Conservation (phyloP, 169 alveolate genomes). For the Eimeria acervulina region DNA sequence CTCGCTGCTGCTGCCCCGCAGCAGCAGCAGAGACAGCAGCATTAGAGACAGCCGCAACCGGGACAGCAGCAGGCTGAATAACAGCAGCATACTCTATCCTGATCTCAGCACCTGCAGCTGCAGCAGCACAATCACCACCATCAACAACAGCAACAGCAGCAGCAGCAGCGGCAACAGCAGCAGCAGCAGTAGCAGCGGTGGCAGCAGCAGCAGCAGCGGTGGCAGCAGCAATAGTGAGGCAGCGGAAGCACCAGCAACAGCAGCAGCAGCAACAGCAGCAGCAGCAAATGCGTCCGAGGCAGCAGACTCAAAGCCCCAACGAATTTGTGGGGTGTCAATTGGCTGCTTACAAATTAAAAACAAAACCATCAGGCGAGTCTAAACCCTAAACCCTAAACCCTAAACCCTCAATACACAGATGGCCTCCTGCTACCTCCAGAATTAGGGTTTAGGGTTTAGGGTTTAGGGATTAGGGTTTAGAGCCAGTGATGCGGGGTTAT, state of each 20-base stretch:
- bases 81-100: background rate
- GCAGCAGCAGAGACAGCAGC: no score
- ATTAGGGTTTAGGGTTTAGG: background rate
- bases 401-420: background rate
- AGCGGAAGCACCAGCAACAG: background rate
- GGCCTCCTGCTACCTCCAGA: background rate
- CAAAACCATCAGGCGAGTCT: background rate
- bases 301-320: background rate
- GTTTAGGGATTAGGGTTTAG: conserved; percentile 4
- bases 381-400: conserved; percentile 41
- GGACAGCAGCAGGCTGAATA: no score
- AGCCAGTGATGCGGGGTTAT: background rate
- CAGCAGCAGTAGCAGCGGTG: background rate
- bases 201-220: background rate
- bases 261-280: background rate
- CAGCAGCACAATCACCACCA: background rate
- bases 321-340: conserved; percentile 2
- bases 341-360: background rate
- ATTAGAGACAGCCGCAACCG: no score
- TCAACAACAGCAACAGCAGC: background rate
- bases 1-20: background rate
- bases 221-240: background rate
- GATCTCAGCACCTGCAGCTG: background rate
- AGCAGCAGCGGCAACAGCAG: background rate
- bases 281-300: no score